A percentile compares a stretch with the other conserved stretches of the same genome.
Evolutionary conservation across 140 eudicot genomes (phyloP).

Genomic region (Stevia rebaudiana): DNA sequence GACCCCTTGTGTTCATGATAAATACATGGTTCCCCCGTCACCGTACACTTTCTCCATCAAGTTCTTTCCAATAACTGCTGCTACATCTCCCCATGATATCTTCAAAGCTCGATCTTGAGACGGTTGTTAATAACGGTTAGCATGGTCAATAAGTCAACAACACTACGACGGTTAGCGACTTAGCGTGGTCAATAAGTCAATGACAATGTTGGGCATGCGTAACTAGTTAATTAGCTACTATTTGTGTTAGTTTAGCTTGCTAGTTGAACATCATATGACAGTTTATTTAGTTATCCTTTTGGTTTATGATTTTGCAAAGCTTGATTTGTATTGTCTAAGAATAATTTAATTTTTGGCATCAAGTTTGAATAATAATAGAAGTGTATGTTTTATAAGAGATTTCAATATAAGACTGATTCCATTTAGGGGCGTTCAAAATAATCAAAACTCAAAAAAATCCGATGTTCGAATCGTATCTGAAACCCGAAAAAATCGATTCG

Average conservation of each 20-base stretch:
- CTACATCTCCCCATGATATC: conserved; percentile 41
- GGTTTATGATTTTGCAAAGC: conserved; percentile 6
- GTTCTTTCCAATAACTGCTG: conserved; percentile 47
- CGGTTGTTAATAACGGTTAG: neutral
- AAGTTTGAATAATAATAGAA: neutral
- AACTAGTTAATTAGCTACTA: conserved; percentile 14
- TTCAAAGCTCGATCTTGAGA: conserved; percentile 45
- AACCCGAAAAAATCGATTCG: too few species aligned
- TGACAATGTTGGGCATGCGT: conserved; percentile 1
- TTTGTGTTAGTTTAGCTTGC: conserved; percentile 13
- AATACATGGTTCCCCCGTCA: conserved; percentile 65
- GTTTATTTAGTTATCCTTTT: conserved; percentile 9
- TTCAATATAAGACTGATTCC: neutral
- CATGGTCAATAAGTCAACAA: conserved; percentile 22
- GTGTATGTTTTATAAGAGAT: neutral
- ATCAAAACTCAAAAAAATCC: too few species aligned
- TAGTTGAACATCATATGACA: neutral
- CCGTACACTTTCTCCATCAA: conserved; percentile 69
- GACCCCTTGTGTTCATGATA: conserved; percentile 82
- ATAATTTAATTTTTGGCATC: conserved; percentile 1
- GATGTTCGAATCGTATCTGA: too few species aligned
- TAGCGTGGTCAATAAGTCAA: conserved; percentile 7
- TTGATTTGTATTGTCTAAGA: conserved; percentile 5
- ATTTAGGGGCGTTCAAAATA: too few species aligned
- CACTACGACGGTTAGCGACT: too few species aligned